Percentiles rank a stretch among this genome's conserved stretches.
phyloP scores from a whole-genome alignment of 345 rosid species.

The Heritiera littoralis region DNA sequence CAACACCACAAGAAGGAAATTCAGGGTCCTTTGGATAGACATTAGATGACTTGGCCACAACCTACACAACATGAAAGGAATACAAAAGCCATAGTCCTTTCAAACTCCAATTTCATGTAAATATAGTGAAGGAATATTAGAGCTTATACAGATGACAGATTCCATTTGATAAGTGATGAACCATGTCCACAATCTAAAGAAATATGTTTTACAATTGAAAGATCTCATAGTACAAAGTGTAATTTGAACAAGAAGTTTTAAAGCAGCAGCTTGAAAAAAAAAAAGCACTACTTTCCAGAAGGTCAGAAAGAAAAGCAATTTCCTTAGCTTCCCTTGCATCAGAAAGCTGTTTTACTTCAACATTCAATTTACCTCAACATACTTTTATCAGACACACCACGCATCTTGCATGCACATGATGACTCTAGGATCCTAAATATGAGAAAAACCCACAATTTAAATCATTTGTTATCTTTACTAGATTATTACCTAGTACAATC shows the following conservation, averaged over 20 bases:
- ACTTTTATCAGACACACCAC: neutral
- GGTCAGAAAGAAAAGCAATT: neutral
- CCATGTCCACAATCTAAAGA: neutral
- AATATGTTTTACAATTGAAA: slow-evolving; percentile 4
- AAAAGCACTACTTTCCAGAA: neutral
- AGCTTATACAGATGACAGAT: neutral
- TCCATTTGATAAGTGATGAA: neutral
- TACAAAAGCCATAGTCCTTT: slow-evolving; percentile 8
- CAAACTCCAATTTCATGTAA: slow-evolving; percentile 10
- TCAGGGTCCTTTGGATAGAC: slow-evolving; percentile 84
- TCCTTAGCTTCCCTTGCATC: neutral
- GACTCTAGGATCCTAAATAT: neutral
- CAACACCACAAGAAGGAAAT: slow-evolving; percentile 84
- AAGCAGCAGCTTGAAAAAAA: neutral
- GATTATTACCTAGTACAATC: neutral
- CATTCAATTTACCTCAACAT: neutral
- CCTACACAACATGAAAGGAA: slow-evolving; percentile 41
- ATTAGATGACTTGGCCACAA: slow-evolving; percentile 57
- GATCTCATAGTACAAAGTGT: neutral
- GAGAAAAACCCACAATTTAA: neutral
- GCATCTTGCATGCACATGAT: neutral
- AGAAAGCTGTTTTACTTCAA: neutral
- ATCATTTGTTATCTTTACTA: neutral
- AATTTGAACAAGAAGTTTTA: neutral
- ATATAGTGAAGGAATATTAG: neutral